Evolutionary conservation across 108 stramenopile genomes (phyloP).

Genomic region (Fragilariopsis cylindrus): DNA sequence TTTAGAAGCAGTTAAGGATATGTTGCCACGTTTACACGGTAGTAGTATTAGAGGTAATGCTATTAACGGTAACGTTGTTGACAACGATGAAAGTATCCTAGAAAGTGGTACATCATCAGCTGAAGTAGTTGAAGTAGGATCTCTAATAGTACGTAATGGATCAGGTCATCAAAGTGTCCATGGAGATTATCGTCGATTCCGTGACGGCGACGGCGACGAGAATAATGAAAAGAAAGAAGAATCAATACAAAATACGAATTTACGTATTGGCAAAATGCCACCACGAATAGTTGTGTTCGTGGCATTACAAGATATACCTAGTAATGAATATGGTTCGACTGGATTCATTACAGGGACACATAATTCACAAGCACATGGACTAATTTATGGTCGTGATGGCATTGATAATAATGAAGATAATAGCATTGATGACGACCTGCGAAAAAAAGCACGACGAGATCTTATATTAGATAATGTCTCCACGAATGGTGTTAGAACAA

Average conservation of each 20-base stretch:
- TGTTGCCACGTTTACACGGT: background rate
- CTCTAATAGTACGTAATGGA: background rate
- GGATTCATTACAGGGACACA: background rate
- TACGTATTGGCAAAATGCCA: background rate
- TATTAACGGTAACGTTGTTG: background rate
- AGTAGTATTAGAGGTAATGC: background rate
- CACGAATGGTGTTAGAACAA: background rate
- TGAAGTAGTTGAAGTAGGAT: background rate
- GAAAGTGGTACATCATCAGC: background rate
- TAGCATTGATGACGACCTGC: background rate
- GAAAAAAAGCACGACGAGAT: background rate
- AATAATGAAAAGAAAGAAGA: background rate
- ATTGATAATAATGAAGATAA: background rate
- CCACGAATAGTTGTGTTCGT: background rate
- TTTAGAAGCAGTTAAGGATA: background rate
- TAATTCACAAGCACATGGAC: background rate
- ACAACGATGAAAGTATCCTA: background rate
- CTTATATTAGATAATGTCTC: background rate
- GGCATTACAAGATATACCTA: background rate
- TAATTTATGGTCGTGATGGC: background rate
- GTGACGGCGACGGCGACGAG: background rate
- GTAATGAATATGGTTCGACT: background rate
- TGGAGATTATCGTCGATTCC: background rate
- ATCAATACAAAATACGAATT: background rate
- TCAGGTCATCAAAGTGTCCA: background rate